Conservation (phyloP, 352 stramenopile genomes). For the Globisporangium ultimum region DNA sequence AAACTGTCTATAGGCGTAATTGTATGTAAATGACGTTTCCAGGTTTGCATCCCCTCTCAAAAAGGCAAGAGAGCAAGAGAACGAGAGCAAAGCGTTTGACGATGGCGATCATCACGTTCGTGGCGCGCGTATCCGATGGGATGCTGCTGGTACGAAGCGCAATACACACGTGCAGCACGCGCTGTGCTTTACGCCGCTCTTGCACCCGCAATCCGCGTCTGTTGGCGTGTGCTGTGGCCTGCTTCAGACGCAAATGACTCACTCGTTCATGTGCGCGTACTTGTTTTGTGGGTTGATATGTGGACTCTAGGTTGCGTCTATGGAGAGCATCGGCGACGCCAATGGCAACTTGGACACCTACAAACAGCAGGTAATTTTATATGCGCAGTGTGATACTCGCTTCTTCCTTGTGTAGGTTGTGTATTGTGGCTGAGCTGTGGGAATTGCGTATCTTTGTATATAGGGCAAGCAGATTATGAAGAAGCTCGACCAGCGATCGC, state of each 20-base stretch:
- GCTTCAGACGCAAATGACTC: not conserved
- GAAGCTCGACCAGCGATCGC: slow-evolving; percentile 86
- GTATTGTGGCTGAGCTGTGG: no score
- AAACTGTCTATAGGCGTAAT: not conserved
- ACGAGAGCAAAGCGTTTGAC: not conserved
- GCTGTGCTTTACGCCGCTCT: no score
- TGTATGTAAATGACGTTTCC: not conserved
- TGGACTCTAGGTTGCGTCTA: slow-evolving; percentile 83
- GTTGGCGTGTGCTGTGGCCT: not conserved
- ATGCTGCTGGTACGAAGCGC: slow-evolving; percentile 81
- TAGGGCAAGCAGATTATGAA: slow-evolving; percentile 95
- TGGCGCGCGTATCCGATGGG: slow-evolving; percentile 92
- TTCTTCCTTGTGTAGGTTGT: not conserved
- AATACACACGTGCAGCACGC: no score
- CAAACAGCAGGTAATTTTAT: slow-evolving; percentile 68
- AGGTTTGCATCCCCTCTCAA: not conserved
- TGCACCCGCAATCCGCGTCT: not conserved
- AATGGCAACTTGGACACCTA: slow-evolving; percentile 86
- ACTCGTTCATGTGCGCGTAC: not conserved
- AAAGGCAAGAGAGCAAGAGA: not conserved
- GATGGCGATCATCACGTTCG: slow-evolving; percentile 95
- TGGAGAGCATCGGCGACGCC: slow-evolving; percentile 86
- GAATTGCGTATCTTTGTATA: not conserved
- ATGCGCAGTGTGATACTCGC: no score
- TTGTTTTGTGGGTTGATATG: not conserved